Conservation (phyloP, 306 rosid genomes). For the Vigna angularis region DNA sequence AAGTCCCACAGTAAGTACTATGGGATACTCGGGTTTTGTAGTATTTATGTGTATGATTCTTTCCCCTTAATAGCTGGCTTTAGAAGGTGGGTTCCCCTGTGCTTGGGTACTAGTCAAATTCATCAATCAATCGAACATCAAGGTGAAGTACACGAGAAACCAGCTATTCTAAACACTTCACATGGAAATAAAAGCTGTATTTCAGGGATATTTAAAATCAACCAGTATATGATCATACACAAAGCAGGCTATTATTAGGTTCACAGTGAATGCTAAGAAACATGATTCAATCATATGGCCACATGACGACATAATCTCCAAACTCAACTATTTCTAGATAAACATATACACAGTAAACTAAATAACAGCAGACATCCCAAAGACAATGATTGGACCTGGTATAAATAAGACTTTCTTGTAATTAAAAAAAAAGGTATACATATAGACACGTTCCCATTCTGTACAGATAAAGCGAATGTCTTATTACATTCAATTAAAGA, state of each 20-base stretch:
- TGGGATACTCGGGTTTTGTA: too few relatives aligned
- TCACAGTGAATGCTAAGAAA: neutral
- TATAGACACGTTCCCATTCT: neutral
- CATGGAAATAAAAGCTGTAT: slow-evolving; percentile 5
- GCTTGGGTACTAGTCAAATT: neutral
- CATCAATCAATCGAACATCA: neutral
- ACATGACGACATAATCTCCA: neutral
- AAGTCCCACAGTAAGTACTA: too few relatives aligned
- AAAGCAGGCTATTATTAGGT: neutral
- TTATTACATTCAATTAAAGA: neutral
- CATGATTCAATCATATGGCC: neutral
- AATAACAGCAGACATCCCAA: slow-evolving; percentile 16
- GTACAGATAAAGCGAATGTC: neutral
- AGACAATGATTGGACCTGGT: slow-evolving; percentile 3
- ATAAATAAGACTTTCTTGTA: neutral
- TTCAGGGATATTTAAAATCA: slow-evolving; percentile 28
- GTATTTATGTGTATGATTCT: too few relatives aligned
- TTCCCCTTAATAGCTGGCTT: too few relatives aligned
- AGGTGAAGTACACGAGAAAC: neutral
- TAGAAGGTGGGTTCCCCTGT: too few relatives aligned
- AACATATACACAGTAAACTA: slow-evolving; percentile 4
- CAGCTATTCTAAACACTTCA: slow-evolving; percentile 8
- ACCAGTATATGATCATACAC: neutral
- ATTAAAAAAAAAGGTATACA: neutral
- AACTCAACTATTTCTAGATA: slow-evolving; percentile 26